A percentile compares a stretch with the other conserved stretches of the same genome.
Evolutionary conservation across 2,329 filamentous ascomycete genomes (phyloP).

Genomic region (Penicillium fuscoglaucum): DNA sequence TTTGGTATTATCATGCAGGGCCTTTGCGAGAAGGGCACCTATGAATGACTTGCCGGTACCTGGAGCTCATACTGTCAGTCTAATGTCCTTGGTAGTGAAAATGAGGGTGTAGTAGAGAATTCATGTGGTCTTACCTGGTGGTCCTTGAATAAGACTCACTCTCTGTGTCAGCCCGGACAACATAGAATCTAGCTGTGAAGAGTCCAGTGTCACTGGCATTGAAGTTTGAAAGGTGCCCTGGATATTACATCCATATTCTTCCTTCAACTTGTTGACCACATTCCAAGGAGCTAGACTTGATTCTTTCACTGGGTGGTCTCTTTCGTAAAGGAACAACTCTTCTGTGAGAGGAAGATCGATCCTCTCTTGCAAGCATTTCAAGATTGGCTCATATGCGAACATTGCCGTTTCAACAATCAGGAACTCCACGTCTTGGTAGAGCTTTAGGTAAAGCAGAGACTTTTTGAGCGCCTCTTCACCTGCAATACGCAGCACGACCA

Average conservation of each 20-base stretch:
- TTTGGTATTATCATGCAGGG: constrained; percentile 51
- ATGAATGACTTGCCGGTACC: constrained; percentile 76
- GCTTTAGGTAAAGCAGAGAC: constrained; percentile 49
- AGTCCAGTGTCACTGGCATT: constrained; percentile 46
- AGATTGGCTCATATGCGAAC: constrained; percentile 68
- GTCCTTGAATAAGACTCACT: constrained; percentile 68
- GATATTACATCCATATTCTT: constrained; percentile 29
- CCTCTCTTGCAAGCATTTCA: constrained; percentile 60
- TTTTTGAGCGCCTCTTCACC: constrained; percentile 50
- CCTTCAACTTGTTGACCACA: constrained; percentile 20
- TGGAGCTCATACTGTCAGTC: constrained; percentile 30
- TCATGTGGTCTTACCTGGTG: constrained; percentile 57
- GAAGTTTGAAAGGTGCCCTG: constrained; percentile 31
- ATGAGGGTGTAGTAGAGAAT: background rate
- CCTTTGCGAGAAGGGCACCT: constrained; percentile 62
- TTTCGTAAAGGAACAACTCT: constrained; percentile 49
- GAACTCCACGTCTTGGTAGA: constrained; percentile 47
- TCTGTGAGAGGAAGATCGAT: constrained; percentile 57
- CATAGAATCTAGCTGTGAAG: constrained; percentile 60
- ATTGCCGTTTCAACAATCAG: constrained; percentile 64
- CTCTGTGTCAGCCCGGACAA: constrained; percentile 53
- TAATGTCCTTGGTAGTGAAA: background rate
- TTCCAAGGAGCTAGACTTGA: constrained; percentile 13
- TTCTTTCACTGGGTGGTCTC: constrained; percentile 9
- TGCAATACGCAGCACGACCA: constrained; percentile 55